Conservation (phyloP, 2,329 filamentous ascomycete genomes). For the Pseudopithomyces chartarum region DNA sequence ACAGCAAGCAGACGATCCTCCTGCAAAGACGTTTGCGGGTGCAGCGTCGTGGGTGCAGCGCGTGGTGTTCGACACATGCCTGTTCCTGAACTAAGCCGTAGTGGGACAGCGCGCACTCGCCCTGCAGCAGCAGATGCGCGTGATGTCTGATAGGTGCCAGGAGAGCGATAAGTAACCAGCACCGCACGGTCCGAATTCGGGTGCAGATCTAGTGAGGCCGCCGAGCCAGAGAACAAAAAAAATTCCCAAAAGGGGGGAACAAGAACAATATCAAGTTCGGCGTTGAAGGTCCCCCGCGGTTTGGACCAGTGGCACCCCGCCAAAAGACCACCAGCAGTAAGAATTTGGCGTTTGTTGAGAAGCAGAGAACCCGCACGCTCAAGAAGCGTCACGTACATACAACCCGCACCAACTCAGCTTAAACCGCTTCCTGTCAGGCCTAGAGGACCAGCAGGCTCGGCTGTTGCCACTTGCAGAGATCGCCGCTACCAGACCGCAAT, state of each 20-base stretch:
- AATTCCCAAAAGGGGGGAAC: not conserved
- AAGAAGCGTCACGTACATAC: too few species aligned
- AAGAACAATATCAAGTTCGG: not conserved
- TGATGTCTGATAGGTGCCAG: constrained; percentile 8
- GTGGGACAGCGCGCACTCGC: not conserved
- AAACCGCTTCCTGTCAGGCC: constrained; percentile 17
- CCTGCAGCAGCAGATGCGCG: constrained; percentile 6
- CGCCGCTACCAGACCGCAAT: constrained; percentile 33
- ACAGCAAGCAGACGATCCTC: too few species aligned
- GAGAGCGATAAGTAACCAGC: constrained; percentile 5
- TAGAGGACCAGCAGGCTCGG: constrained; percentile 14
- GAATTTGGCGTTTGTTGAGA: constrained; percentile 34
- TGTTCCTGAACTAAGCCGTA: constrained; percentile 11
- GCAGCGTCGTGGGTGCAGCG: too few species aligned
- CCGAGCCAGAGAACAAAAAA: constrained; percentile 2
- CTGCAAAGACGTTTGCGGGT: too few species aligned
- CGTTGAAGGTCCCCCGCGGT: not conserved
- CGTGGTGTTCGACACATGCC: not conserved
- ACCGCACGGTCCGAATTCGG: constrained; percentile 17
- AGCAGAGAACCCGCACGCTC: constrained; percentile 10
- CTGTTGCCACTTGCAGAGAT: constrained; percentile 33
- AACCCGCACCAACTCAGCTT: constrained; percentile 30
- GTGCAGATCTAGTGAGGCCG: constrained; percentile 1
- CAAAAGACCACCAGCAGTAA: constrained; percentile 7
- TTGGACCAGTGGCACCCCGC: not conserved